Conservation (phyloP, 2,329 filamentous ascomycete genomes). For the Cladobotryum mycophilum region DNA sequence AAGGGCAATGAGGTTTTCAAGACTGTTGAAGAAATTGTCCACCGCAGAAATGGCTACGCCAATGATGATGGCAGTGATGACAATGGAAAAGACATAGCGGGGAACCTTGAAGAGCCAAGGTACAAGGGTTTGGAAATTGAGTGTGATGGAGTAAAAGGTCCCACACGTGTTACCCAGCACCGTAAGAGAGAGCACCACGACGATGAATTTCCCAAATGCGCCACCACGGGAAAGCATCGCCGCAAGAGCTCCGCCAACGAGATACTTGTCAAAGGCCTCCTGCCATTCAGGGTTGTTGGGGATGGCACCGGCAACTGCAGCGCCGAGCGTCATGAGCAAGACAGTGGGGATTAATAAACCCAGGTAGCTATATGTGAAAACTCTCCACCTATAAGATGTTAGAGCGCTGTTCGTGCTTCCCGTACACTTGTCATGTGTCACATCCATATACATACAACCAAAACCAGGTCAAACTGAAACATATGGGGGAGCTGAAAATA, state of each 20-base stretch:
- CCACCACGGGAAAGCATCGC: slow-evolving; percentile 53
- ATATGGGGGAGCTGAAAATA: neutral
- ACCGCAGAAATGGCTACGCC: slow-evolving; percentile 51
- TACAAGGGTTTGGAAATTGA: slow-evolving; percentile 58
- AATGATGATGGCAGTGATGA: slow-evolving; percentile 54
- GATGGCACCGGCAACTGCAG: slow-evolving; percentile 57
- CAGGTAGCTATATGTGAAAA: slow-evolving; percentile 51
- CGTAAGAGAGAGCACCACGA: slow-evolving; percentile 51
- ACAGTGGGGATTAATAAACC: slow-evolving; percentile 51
- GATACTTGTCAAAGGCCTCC: slow-evolving; percentile 45
- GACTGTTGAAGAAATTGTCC: slow-evolving; percentile 48
- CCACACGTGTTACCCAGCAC: slow-evolving; percentile 54
- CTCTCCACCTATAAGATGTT: slow-evolving; percentile 25
- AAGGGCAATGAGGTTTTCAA: slow-evolving; percentile 51
- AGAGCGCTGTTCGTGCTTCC: neutral
- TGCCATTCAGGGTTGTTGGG: slow-evolving; percentile 47
- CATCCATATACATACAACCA: no score
- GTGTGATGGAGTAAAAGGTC: slow-evolving; percentile 55
- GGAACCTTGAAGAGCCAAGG: slow-evolving; percentile 50
- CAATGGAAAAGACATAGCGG: slow-evolving; percentile 50
- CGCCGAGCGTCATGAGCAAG: slow-evolving; percentile 56
- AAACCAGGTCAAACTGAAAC: neutral
- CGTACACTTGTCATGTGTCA: no score
- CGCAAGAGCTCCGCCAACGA: slow-evolving; percentile 52
- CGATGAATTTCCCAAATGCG: slow-evolving; percentile 56